Evolutionary conservation across 306 rosid species (phyloP), one percentile per base, ranked within the genome.

Genomic region (Prunus campanulata): DNA sequence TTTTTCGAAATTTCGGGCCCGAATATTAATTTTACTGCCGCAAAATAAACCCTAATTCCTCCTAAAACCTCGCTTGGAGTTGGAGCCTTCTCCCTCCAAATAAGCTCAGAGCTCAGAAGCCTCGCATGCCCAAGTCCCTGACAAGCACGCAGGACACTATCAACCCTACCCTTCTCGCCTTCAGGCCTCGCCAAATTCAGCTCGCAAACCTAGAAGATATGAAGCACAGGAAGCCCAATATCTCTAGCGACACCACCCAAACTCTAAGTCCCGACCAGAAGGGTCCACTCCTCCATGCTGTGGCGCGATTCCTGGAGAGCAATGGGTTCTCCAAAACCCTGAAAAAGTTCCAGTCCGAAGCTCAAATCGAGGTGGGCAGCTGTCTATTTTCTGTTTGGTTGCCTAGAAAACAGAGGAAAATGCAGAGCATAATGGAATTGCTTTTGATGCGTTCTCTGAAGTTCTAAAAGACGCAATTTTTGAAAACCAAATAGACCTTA

Each of bases 161-260:
- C 62, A 81, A 48, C 78, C 82, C 87, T 9, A 39, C 78, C 18
- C 80, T 92, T 71, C 76, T 90, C 66, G 77, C 87, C 11, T 88
- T 93, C 59, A 89, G 76, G 30, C 98, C 98, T 84, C 93, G 90
- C 70, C 96, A 88, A 83, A 87, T 93, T 84, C 32, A 87, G 46
- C 88, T 86, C 56, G 70, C 78, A 10, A 82, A 59, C 66, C 77
- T 8, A 52, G 15, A 16, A 52, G 11, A 22, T 59, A 93, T 87
- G 96, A 89, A 79, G 77, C 74, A 54, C 56, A 51, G 19, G 35
- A 30, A n/a, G 32, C 42, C 73, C 49, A 60, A 72, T 44, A 46
- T 1, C 49, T 76, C 83, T 35, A 46, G 54, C 25, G 69, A 74
- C 5, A 62, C 77, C 79, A 50, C 66, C 59, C 14, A 32, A 3